Evolutionary conservation across 1,139 yeast genomes (phyloP), one percentile per base, ranked within the genome.

Genomic region (Yamadazyma buinensis): DNA sequence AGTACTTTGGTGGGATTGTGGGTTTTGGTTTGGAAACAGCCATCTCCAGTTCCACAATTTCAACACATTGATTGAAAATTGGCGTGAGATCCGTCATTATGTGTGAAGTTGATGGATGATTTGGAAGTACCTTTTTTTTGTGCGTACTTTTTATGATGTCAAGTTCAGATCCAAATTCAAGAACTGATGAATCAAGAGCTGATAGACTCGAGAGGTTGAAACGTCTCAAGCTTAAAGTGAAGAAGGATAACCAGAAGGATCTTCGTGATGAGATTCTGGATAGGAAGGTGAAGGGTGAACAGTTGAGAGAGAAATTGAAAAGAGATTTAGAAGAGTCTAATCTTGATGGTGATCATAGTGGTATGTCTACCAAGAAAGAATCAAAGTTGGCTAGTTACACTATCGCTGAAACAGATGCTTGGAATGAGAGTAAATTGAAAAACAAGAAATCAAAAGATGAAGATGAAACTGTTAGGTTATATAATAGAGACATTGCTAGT

Each of bases 321-420:
- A 22, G 19, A 13, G 37, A 35, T 10, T 26, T 20, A 12, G 29
- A 26, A 18, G 5, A 5, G 7, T n/a, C n/a, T 7, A 22, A 6
- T 10, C 9, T 22, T 7, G 23, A 22, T 12, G 12, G 5, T 6
- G 12, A 11, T 10, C 23, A 11, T 10, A 9, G 23, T 18, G 26
- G 26, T 22, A 20, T 27, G 22, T 9, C 4, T 3, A 28, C 14
- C 4, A 29, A 27, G n/a, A 26, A 29, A 5, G 39, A 36, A 17
- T 15, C 37, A 1, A 39, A 38, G 26, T 33, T 45, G 5, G 61
- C 84, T 67, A 75, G 72, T 33, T 85, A 84, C 63, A 72, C 86
- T 0, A 72, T 84, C 2, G 80, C 77, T 37, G 85, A 86, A 36
- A 72, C 78, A 35, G 86, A 81, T 45, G 64, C 66, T 35, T 84